Evolutionary conservation across 148 eudicot genomes (phyloP).

Genomic region (Tetragonia tetragonoides): DNA sequence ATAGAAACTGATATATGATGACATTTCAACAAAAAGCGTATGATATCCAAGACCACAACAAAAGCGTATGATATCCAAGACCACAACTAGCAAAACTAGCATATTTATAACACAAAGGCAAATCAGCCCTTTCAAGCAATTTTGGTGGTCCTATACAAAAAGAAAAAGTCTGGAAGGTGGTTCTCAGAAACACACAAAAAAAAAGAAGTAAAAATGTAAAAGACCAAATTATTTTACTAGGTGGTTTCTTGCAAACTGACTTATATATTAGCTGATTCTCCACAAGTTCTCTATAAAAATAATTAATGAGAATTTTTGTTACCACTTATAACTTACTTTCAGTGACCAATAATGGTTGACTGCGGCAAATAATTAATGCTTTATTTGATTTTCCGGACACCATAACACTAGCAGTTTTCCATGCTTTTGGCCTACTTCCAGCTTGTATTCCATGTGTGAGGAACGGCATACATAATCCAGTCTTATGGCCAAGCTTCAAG

Average conservation of each 20-base stretch:
- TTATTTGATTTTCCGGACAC: constrained; percentile 16
- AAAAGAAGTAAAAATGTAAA: too few relatives aligned
- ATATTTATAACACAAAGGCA: too few relatives aligned
- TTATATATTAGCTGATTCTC: too few relatives aligned
- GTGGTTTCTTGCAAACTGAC: too few relatives aligned
- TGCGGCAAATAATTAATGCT: constrained; percentile 14
- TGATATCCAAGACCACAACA: background rate
- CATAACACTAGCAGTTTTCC: constrained; percentile 18
- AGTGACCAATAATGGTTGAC: constrained; percentile 20
- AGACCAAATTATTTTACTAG: too few relatives aligned
- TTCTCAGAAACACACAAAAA: too few relatives aligned
- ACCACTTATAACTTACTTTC: constrained; percentile 31
- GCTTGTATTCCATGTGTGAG: constrained; percentile 12
- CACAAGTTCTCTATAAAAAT: background rate
- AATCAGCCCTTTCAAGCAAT: too few relatives aligned
- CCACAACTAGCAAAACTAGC: background rate
- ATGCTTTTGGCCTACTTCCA: constrained; percentile 20
- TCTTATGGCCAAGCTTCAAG: constrained; percentile 16
- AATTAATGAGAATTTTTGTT: background rate
- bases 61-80: background rate
- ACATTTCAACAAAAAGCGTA: background rate
- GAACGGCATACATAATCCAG: constrained; percentile 11
- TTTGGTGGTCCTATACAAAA: too few relatives aligned
- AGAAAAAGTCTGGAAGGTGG: too few relatives aligned
- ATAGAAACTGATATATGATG: background rate